Base-by-base conservation (phyloP, 345 rosid species). In the Salix arbutifolia region DNA sequence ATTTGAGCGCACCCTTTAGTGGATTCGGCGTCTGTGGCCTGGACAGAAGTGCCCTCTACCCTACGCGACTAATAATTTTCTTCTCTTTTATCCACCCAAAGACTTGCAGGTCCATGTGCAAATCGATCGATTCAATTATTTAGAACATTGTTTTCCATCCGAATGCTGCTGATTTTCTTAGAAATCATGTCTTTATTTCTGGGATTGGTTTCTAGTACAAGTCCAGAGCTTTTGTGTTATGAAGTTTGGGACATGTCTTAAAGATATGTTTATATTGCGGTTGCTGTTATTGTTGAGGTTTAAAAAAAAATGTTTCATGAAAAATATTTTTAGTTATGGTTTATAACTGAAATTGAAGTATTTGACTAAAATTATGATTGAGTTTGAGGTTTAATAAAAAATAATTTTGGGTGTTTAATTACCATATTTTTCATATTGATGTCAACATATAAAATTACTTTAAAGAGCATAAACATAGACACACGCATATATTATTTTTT, bases 21-120 rank as follows among this genome's bases (percentile, higher is more conserved):
- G 83, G 65, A 72, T 72, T 78, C 80, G 73, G 82, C 79, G 62
- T 44, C 69, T 81, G 65, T 46, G 79, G 76, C 72, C 58, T 81
- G 84, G 81, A 80, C 82, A 80, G 71, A 48, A 53, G 71, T 26
- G 65, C 38, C 65, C 72, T 65, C 66, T 76, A 69, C 85, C 76
- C 73, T 75, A 61, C 66, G 77, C 82, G 74, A 56, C 80, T 53
- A 8, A 14, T 50, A 40, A n/a, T 1, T 42, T n/a, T 66, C 10
- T 2, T 8, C 4, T 67, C 65, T 75, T 52, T 75, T 62, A 3
- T 25, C 28, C 37, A 33, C 67, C 3, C 68, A 28, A 44, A 23
- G 31, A 23, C 71, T 42, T 6, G 8, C 61, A 56, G 61, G 26
- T n/a, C 61, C 37, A 65, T 33, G 69, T 65, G 42, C 69, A 8